Evolutionary conservation across 2,329 filamentous ascomycete species (phyloP).

Genomic region (Phaeosphaeria sp.): DNA sequence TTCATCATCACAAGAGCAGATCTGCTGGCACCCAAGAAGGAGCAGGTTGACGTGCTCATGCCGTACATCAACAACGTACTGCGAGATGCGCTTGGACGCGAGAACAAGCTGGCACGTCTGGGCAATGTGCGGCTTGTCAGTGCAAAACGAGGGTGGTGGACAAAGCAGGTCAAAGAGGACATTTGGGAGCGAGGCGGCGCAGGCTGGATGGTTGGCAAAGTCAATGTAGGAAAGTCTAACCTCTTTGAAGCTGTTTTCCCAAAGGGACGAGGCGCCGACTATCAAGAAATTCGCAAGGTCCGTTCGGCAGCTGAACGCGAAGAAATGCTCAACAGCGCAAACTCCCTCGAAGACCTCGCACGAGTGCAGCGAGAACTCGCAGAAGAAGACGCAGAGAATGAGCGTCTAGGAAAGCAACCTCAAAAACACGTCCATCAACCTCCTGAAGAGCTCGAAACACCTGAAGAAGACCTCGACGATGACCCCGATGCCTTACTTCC

Average conservation of each 20-base stretch:
- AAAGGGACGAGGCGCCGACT: constrained; percentile 60
- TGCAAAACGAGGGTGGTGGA: constrained; percentile 89
- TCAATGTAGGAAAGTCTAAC: constrained; percentile 95
- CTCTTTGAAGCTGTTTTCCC: constrained; percentile 89
- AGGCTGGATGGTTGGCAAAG: constrained; percentile 97
- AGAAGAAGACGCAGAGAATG: constrained; percentile 40
- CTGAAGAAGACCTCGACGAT: constrained; percentile 37
- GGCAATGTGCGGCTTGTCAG: constrained; percentile 90
- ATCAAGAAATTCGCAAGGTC: constrained; percentile 43
- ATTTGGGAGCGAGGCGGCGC: constrained; percentile 85
- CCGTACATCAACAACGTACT: constrained; percentile 81
- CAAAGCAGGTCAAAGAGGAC: constrained; percentile 80
- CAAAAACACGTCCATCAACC: constrained; percentile 29
- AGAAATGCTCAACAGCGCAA: constrained; percentile 34
- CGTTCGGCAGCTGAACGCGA: constrained; percentile 42
- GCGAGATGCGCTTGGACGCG: constrained; percentile 73
- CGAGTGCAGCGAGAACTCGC: constrained; percentile 38
- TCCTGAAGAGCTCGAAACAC: constrained; percentile 20
- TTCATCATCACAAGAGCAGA: constrained; percentile 93
- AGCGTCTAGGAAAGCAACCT: constrained; percentile 24
- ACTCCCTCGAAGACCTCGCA: constrained; percentile 33
- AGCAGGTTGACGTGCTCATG: constrained; percentile 85
- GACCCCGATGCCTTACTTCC: constrained; percentile 67
- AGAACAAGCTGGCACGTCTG: constrained; percentile 74
- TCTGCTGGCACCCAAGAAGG: constrained; percentile 80